Conservation (phyloP, 306 rosid species). For the Cicer cuneatum region DNA sequence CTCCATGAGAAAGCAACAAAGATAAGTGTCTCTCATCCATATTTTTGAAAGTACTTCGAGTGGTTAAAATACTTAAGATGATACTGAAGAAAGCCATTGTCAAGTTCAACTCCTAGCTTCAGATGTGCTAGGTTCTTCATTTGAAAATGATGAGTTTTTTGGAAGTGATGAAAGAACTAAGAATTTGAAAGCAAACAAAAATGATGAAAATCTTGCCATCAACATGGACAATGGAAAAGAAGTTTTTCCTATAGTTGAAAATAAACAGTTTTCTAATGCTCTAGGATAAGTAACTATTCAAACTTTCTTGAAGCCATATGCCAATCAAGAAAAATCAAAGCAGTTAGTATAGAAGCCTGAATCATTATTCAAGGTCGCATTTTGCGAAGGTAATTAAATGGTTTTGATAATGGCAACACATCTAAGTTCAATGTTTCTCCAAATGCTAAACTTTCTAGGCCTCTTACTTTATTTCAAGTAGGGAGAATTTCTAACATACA, state of each 20-base stretch:
- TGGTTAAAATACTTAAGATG: no score
- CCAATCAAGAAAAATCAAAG: conserved; percentile 50
- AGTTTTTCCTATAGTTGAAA: conserved; percentile 47
- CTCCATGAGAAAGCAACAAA: conserved; percentile 48
- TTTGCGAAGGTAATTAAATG: conserved; percentile 44
- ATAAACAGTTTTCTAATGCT: conserved; percentile 53
- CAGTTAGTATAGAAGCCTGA: conserved; percentile 46
- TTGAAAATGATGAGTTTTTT: conserved; percentile 47
- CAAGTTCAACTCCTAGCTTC: conserved; percentile 51
- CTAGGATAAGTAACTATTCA: conserved; percentile 45
- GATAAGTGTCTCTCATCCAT: no score
- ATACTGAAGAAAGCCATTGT: conserved; percentile 44
- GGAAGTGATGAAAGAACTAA: conserved; percentile 51
- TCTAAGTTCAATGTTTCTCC: conserved; percentile 43
- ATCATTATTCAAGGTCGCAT: conserved; percentile 32
- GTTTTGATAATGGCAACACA: conserved; percentile 46
- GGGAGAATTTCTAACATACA: conserved; percentile 44
- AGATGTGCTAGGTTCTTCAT: conserved; percentile 46
- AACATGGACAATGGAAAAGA: conserved; percentile 48
- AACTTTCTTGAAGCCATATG: conserved; percentile 52
- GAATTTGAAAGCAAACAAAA: conserved; percentile 47
- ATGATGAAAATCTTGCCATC: conserved; percentile 36
- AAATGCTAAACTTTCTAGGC: conserved; percentile 48
- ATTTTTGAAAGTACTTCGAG: no score
- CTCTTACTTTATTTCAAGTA: conserved; percentile 46